Conservation (phyloP, 78 protist species). For the Chrysochromulina parva region DNA sequence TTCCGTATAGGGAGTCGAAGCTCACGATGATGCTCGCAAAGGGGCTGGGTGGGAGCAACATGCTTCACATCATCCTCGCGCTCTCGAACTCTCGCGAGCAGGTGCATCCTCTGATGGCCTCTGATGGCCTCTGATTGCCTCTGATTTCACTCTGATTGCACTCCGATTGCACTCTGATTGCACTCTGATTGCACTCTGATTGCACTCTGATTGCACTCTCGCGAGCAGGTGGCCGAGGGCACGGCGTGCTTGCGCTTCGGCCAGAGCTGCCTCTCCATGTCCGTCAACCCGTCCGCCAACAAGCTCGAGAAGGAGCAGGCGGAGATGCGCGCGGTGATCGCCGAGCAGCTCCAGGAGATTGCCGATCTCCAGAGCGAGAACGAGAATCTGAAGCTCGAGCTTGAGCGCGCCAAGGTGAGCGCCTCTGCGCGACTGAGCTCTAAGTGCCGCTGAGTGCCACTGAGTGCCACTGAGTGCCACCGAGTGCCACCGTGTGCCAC, state of each 20-base stretch:
- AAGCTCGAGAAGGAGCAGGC: constrained; percentile 7
- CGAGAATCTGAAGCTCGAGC: background rate
- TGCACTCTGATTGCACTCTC: background rate
- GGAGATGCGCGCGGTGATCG: constrained; percentile 15
- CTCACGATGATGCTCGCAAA: constrained; percentile 6
- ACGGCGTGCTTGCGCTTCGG: constrained; percentile 19
- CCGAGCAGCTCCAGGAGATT: background rate
- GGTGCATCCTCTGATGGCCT: background rate
- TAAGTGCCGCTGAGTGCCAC: too few relatives aligned
- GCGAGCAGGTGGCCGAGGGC: background rate
- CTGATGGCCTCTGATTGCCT: too few relatives aligned
- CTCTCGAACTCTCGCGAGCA: background rate
- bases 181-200: too few relatives aligned
- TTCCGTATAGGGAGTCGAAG: background rate
- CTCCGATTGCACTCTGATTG: too few relatives aligned
- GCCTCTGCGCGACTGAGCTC: too few relatives aligned
- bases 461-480: too few relatives aligned
- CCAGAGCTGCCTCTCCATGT: background rate
- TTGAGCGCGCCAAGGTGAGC: background rate
- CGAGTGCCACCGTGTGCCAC: too few relatives aligned
- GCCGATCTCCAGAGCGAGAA: background rate
- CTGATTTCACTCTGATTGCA: too few relatives aligned
- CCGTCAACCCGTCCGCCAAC: background rate
- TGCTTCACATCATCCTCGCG: constrained; percentile 17
- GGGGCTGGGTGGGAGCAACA: background rate